Evolutionary conservation across 495 filamentous ascomycete genomes (phyloP).

Genomic region (Neurospora intermedia): DNA sequence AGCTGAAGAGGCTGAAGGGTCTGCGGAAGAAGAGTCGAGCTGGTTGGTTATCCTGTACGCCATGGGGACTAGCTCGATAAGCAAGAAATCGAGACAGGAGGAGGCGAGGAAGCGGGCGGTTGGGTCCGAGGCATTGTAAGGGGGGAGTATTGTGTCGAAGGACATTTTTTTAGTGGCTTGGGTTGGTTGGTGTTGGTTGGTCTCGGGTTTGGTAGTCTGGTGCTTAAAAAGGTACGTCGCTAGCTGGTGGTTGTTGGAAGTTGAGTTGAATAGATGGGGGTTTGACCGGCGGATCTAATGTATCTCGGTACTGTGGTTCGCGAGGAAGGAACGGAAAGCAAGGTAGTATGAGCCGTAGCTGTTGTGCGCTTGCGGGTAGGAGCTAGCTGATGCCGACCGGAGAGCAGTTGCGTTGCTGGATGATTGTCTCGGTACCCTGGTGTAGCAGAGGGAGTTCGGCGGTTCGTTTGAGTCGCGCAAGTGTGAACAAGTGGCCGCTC

Average conservation of each 20-base stretch:
- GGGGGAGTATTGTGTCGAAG: slow-evolving; percentile 59
- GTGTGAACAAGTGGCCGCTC: neutral
- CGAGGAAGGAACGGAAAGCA: neutral
- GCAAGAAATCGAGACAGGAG: slow-evolving; percentile 80
- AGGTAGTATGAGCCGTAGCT: neutral
- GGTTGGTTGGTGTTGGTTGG: neutral
- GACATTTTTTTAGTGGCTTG: slow-evolving; percentile 51
- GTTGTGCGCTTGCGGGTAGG: neutral
- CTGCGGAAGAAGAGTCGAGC: slow-evolving; percentile 24
- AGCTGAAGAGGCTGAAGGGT: neutral
- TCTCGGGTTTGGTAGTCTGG: neutral
- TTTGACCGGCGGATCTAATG: neutral
- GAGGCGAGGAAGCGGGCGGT: slow-evolving; percentile 65
- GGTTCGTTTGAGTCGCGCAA: neutral
- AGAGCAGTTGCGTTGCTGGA: neutral
- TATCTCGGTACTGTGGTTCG: neutral
- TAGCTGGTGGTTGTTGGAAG: neutral
- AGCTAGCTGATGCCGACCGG: neutral
- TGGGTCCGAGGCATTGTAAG: slow-evolving; percentile 65
- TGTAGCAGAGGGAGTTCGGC: neutral
- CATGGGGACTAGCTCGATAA: slow-evolving; percentile 95
- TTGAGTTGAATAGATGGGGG: neutral
- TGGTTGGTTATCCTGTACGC: slow-evolving; percentile 67
- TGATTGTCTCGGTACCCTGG: neutral
- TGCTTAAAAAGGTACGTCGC: too few species aligned